A percentile compares a stretch with the other conserved stretches of the same genome.
phyloP scores from a whole-genome alignment of 208 protist genomes.

The Jaenimonas drosophilae region DNA sequence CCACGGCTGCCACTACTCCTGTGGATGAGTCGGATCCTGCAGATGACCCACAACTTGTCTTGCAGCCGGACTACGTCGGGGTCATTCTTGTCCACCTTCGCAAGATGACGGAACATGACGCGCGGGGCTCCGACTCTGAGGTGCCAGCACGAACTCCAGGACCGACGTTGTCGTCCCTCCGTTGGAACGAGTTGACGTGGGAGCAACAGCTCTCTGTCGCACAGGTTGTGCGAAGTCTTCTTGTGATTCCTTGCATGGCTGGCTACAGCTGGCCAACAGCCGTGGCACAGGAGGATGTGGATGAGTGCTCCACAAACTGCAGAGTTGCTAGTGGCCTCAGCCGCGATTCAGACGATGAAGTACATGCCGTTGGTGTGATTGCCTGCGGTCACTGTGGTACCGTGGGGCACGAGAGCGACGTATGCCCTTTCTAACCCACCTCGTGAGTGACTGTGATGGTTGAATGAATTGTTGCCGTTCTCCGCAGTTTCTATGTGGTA shows the following conservation, averaged over 20 bases:
- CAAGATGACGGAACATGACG: constrained; percentile 8
- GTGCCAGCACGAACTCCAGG: background rate
- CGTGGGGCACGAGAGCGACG: background rate
- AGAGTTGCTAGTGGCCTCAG: too few species aligned
- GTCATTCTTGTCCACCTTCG: constrained; percentile 66
- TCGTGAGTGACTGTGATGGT: too few species aligned
- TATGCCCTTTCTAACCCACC: constrained; percentile 1
- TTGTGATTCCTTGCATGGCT: constrained; percentile 43
- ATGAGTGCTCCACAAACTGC: too few species aligned
- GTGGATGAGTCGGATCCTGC: background rate
- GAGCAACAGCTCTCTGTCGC: constrained; percentile 47
- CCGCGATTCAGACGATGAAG: background rate
- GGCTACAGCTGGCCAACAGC: too few species aligned
- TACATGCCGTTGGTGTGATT: background rate
- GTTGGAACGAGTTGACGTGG: constrained; percentile 67
- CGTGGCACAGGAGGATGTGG: background rate
- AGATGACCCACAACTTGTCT: constrained; percentile 25
- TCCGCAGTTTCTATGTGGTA: too few species aligned
- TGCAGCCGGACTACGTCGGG: constrained; percentile 61
- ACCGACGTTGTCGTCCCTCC: constrained; percentile 18
- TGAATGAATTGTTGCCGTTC: too few species aligned
- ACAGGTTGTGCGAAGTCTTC: constrained; percentile 51
- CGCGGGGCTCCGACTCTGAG: background rate
- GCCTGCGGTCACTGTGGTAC: background rate
- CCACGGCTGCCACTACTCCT: background rate